A percentile compares a stretch with the other conserved stretches of the same genome.
These are phyloP conservation scores for Stachybotrys echinatus DNA, from an alignment of 2,329 filamentous ascomycete species.

Conservation along the genomic window DNA sequence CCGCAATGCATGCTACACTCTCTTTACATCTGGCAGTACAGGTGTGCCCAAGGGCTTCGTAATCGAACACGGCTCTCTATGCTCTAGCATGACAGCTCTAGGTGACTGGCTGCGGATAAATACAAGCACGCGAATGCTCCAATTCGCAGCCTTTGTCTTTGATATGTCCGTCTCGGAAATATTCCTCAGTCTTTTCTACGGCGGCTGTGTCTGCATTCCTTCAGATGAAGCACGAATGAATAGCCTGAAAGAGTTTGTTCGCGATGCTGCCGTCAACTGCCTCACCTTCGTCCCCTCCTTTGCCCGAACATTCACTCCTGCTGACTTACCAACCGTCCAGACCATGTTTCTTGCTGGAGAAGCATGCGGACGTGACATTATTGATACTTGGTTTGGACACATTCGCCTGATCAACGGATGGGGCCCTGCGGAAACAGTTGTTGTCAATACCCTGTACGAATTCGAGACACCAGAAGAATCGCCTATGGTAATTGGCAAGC, in stretches of 20 bases:
- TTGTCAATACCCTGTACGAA: constrained; percentile 2
- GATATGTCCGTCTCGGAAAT: constrained; percentile 6
- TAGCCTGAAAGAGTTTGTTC: constrained; percentile 3
- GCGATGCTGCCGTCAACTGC: neutral
- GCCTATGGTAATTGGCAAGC: constrained; percentile 1
- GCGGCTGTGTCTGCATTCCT: constrained; percentile 8
- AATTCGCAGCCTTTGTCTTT: constrained; percentile 9
- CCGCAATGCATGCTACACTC: constrained; percentile 2
- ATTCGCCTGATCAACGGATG: constrained; percentile 8
- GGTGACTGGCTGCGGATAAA: neutral
- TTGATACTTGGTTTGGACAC: constrained; percentile 5
- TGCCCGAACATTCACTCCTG: constrained; percentile 2
- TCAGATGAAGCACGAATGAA: constrained; percentile 5
- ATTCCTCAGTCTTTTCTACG: constrained; percentile 4
- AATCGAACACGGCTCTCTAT: constrained; percentile 7
- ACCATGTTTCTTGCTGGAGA: constrained; percentile 7
- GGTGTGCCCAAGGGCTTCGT: constrained; percentile 12
- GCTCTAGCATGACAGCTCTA: neutral
- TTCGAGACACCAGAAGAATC: neutral
- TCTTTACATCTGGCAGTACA: constrained; percentile 13
- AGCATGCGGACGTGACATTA: constrained; percentile 1
- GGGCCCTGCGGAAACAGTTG: constrained; percentile 6
- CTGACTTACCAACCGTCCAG: constrained; percentile 6
- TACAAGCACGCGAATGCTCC: constrained; percentile 2
- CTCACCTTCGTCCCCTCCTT: constrained; percentile 7